Conservation (phyloP, 140 eudicot species). For the Ambrosia hybrid region DNA sequence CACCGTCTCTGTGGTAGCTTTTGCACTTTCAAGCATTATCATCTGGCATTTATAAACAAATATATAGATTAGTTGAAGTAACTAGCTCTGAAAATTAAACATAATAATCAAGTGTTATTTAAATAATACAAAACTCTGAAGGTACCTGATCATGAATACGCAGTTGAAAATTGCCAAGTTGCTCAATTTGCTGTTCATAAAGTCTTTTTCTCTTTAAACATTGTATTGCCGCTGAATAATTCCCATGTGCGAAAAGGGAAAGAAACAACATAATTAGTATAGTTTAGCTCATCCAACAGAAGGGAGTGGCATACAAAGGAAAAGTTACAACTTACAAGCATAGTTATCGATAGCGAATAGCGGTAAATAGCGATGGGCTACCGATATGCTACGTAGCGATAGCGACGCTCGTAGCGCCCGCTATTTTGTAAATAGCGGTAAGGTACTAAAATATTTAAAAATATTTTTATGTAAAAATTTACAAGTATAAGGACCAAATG, state of each 20-base stretch:
- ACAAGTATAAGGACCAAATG: too few relatives aligned
- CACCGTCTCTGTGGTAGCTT: slow-evolving; percentile 65
- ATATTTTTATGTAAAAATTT: too few relatives aligned
- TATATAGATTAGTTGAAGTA: background rate
- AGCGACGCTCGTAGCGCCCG: too few relatives aligned
- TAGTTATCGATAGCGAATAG: too few relatives aligned
- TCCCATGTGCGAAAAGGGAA: background rate
- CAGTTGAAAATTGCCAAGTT: slow-evolving; percentile 50
- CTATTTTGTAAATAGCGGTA: too few relatives aligned
- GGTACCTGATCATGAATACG: slow-evolving; percentile 61
- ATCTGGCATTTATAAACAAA: slow-evolving; percentile 31
- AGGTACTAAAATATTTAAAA: too few relatives aligned
- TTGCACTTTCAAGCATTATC: slow-evolving; percentile 64
- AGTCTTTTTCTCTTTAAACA: slow-evolving; percentile 53
- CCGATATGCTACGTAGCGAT: too few relatives aligned
- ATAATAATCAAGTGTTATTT: background rate
- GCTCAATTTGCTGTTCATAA: slow-evolving; percentile 47
- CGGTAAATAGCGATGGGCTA: too few relatives aligned
- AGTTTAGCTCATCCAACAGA: background rate
- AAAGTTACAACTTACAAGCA: background rate
- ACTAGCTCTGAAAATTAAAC: background rate
- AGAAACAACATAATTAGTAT: slow-evolving; percentile 13
- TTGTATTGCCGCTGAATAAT: slow-evolving; percentile 50
- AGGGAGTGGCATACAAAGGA: background rate
- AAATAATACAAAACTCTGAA: background rate